Conservation (phyloP, 2,329 filamentous ascomycete genomes). For the Phialophora tarda region DNA sequence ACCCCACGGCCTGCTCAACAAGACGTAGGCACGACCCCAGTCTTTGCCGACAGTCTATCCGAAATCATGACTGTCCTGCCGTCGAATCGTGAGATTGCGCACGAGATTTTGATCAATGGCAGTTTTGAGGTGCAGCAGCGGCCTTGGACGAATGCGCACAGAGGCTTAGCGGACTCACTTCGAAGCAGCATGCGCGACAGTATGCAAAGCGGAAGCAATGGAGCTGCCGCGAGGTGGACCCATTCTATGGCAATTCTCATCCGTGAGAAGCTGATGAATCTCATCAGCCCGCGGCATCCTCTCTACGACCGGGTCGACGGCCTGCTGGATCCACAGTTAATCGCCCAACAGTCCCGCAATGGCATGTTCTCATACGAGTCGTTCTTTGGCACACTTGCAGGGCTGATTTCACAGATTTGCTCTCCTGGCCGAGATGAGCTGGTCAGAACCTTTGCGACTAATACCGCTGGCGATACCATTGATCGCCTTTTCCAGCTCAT, state of each 20-base stretch:
- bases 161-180: conserved; percentile 59
- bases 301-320: conserved; percentile 67
- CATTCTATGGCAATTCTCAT: conserved; percentile 71
- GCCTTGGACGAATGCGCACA: conserved; percentile 57
- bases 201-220: conserved; percentile 62
- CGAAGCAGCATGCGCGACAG: conserved; percentile 61
- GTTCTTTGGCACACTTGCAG: conserved; percentile 67
- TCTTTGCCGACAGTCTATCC: conserved; percentile 49
- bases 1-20: conserved; percentile 46
- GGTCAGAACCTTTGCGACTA: conserved; percentile 61
- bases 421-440: conserved; percentile 67
- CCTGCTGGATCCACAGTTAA: conserved; percentile 63
- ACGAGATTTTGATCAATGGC: conserved; percentile 69
- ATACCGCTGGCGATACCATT: conserved; percentile 60
- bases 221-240: conserved; percentile 64
- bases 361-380: conserved; percentile 68
- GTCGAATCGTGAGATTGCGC: conserved; percentile 65
- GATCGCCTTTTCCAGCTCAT: conserved; percentile 68
- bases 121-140: conserved; percentile 64
- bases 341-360: conserved; percentile 63
- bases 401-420: conserved; percentile 67
- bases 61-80: conserved; percentile 66
- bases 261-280: conserved; percentile 63
- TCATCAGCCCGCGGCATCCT: conserved; percentile 65
- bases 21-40: conserved; percentile 46